Conservation (phyloP, 148 eudicot genomes). For the Salicornia ramosissima region DNA sequence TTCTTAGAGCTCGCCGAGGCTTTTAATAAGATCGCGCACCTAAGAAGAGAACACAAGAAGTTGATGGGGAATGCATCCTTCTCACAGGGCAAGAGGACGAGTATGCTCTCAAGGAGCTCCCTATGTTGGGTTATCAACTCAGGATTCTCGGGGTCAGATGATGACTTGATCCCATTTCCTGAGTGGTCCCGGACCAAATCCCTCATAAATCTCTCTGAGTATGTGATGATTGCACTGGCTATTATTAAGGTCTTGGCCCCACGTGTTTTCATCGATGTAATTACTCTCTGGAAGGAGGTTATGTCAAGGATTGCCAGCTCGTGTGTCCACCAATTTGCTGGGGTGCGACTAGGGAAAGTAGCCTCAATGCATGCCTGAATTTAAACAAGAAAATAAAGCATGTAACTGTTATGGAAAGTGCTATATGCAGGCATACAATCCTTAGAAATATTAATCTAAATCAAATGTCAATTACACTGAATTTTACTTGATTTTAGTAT, state of each 20-base stretch:
- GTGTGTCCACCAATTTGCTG: conserved; percentile 98
- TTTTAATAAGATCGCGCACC: conserved; percentile 58
- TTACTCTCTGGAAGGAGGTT: conserved; percentile 49
- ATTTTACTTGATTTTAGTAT: too few species aligned
- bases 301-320: conserved; percentile 65
- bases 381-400: neutral
- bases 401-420: neutral
- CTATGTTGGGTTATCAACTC: conserved; percentile 39
- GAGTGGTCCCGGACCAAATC: conserved; percentile 71
- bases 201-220: conserved; percentile 61
- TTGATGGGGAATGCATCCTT: conserved; percentile 62
- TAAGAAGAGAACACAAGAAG: conserved; percentile 76
- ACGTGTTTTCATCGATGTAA: conserved; percentile 52
- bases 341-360: conserved; percentile 77
- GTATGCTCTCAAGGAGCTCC: conserved; percentile 50
- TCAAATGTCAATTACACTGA: too few species aligned
- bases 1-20: conserved; percentile 42
- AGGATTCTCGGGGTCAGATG: conserved; percentile 27
- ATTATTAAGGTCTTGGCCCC: conserved; percentile 59
- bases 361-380: conserved; percentile 77
- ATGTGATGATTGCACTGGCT: conserved; percentile 70
- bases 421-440: too few species aligned
- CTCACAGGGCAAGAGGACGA: conserved; percentile 62
- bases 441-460: too few species aligned
- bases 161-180: conserved; percentile 37